A percentile compares a stretch with the other conserved stretches of the same genome.
phyloP scores from a whole-genome alignment of 202 grass and related monocot genomes.

The Carex sylvatica region DNA sequence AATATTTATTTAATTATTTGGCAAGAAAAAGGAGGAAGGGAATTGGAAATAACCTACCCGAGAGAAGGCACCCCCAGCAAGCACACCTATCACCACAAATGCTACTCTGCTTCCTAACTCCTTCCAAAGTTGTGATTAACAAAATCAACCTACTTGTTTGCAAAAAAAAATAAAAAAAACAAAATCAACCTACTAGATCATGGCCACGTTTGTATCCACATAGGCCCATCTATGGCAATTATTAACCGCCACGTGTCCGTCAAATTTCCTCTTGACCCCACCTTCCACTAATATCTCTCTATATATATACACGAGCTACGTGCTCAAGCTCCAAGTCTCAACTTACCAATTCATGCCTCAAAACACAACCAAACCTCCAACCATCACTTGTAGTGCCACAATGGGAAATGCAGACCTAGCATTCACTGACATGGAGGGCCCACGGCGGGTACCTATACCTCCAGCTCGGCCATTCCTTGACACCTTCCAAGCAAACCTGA shows the following conservation, averaged over 20 bases:
- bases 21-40: background rate
- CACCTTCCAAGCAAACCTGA: conserved; percentile 61
- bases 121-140: conserved; percentile 3
- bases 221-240: background rate
- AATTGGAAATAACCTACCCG: conserved; percentile 23
- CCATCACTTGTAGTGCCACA: background rate
- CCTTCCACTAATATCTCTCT: conserved; percentile 19
- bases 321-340: conserved; percentile 4
- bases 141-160: conserved; percentile 9
- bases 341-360: background rate
- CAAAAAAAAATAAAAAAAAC: too few species aligned
- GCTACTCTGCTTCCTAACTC: conserved; percentile 2
- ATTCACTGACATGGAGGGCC: conserved; percentile 11
- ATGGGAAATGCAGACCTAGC: conserved; percentile 34
- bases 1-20: background rate
- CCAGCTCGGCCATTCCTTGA: conserved; percentile 52
- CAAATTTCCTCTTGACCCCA: background rate
- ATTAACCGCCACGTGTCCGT: conserved; percentile 17
- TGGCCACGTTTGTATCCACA: conserved; percentile 17
- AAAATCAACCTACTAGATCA: conserved; percentile 11
- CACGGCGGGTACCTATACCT: conserved; percentile 48
- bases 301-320: conserved; percentile 31
- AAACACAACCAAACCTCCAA: conserved; percentile 2
- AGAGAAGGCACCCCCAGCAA: conserved; percentile 18
- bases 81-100: conserved; percentile 27